A percentile compares a stretch with the other conserved stretches of the same genome.
These are phyloP conservation scores for Byssoonygena ceratinophila DNA, from an alignment of 2,329 filamentous ascomycete genomes.

Conservation along the genomic window DNA sequence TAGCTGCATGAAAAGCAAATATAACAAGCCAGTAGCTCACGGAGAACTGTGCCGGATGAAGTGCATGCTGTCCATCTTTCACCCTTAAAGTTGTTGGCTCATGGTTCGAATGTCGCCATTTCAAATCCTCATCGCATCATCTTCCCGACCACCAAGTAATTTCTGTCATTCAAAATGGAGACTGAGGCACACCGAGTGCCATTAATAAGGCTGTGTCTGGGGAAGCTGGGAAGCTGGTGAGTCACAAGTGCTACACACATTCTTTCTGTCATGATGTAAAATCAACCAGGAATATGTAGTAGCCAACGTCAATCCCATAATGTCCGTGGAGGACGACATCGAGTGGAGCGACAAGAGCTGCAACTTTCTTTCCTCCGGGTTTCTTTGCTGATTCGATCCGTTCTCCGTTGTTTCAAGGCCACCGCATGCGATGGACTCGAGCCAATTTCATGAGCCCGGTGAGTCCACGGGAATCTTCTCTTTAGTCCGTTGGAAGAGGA, in stretches of 20 bases:
- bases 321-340: not conserved
- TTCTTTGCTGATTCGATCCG: not conserved
- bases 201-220: slow-evolving; percentile 9
- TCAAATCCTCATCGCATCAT: slow-evolving; percentile 1
- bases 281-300: not conserved
- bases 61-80: not conserved
- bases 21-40: not conserved
- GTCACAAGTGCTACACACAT: not conserved
- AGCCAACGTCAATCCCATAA: not conserved
- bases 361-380: not conserved
- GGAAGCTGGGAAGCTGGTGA: slow-evolving; percentile 7
- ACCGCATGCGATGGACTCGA: slow-evolving; percentile 8
- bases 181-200: not conserved
- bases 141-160: not conserved
- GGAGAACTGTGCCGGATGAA: not conserved
- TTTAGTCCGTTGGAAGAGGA: too few relatives aligned
- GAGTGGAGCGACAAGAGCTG: not conserved
- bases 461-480: not conserved
- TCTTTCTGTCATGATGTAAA: not conserved
- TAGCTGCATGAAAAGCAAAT: too few relatives aligned
- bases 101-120: not conserved
- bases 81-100: not conserved
- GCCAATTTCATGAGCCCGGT: slow-evolving; percentile 5
- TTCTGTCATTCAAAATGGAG: not conserved
- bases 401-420: slow-evolving; percentile 3